Percentiles rank a stretch among this genome's conserved stretches.
phyloP scores from a whole-genome alignment of 805 yeast genomes.

The Lachancea sp. region DNA sequence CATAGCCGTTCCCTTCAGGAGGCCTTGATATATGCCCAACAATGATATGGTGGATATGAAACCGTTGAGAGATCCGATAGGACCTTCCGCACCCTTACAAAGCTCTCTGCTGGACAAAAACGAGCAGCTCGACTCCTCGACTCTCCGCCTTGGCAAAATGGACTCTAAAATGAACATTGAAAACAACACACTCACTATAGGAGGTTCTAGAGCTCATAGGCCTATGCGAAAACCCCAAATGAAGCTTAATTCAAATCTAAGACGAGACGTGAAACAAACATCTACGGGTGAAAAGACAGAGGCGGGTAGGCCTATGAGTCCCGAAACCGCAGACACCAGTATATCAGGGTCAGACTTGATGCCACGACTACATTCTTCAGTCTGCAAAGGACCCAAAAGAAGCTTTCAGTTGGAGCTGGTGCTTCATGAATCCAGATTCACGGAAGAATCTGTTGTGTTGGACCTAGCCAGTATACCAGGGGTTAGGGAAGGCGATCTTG shows the following conservation, averaged over 20 bases:
- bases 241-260: neutral
- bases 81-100: neutral
- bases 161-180: slow-evolving; percentile 7
- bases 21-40: neutral
- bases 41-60: neutral
- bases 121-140: neutral
- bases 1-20: neutral
- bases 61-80: neutral
- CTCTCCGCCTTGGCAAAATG: neutral
- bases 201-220: slow-evolving; percentile 4
- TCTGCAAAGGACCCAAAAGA: neutral
- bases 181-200: slow-evolving; percentile 12
- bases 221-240: neutral
- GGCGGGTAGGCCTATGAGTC: neutral
- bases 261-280: neutral
- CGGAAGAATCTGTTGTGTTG: slow-evolving; percentile 53
- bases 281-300: neutral
- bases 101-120: neutral
- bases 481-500: slow-evolving; percentile 66
- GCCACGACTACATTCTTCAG: neutral
- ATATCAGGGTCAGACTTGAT: neutral
- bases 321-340: neutral
- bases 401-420: slow-evolving; percentile 22
- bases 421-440: slow-evolving; percentile 62
- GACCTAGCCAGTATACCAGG: slow-evolving; percentile 57